These are phyloP conservation scores for Trichopus zeylanicus DNA, from an alignment of 116 monocot species.

Conservation along the genomic window DNA sequence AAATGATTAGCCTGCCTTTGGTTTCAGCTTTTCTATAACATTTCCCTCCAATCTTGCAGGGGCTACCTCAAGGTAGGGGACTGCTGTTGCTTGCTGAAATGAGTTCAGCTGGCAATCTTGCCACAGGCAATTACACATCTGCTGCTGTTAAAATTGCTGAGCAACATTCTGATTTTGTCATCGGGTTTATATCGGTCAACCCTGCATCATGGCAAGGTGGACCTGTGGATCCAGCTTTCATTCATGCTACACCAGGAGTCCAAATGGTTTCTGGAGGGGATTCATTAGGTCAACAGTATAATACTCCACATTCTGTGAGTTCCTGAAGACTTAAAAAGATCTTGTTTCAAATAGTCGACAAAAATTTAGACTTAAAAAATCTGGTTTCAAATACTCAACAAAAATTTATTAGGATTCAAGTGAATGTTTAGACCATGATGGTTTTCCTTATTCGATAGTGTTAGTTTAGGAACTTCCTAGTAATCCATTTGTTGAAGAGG, in stretches of 20 bases:
- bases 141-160: conserved; percentile 89
- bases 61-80: conserved; percentile 66
- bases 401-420: too few relatives aligned
- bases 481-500: conserved; percentile 74
- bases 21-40: not conserved
- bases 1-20: conserved; percentile 3
- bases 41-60: conserved; percentile 29
- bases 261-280: conserved; percentile 91
- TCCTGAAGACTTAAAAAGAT: too few relatives aligned
- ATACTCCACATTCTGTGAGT: conserved; percentile 92
- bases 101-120: conserved; percentile 95
- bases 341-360: too few relatives aligned
- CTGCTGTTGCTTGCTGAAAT: conserved; percentile 90
- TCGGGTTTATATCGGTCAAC: conserved; percentile 95
- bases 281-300: conserved; percentile 87
- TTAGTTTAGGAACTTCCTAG: conserved; percentile 64
- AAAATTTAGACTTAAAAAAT: too few relatives aligned
- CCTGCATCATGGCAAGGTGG: conserved; percentile 75
- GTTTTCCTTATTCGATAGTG: too few relatives aligned
- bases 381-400: too few relatives aligned
- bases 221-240: conserved; percentile 53
- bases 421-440: too few relatives aligned
- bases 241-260: conserved; percentile 96
- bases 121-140: conserved; percentile 83
- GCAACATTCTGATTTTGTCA: conserved; percentile 93